Base-by-base conservation (phyloP, 2,329 filamentous ascomycete species). In the Dactylella cylindrospora region DNA sequence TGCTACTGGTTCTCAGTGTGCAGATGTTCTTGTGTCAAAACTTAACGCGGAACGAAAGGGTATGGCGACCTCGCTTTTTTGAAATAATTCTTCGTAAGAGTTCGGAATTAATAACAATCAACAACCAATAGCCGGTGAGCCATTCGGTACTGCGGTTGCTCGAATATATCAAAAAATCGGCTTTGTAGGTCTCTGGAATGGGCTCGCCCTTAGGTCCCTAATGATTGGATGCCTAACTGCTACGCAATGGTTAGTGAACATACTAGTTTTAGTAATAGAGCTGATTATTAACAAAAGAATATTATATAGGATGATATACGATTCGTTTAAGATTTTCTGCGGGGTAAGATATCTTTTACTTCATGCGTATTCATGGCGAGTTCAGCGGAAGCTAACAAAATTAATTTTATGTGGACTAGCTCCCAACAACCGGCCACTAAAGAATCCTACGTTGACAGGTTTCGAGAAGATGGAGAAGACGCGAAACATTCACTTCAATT, bases 161-260 rank as follows among this genome's bases (percentile, higher is more conserved):
- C 81, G 89, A 36, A 93, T 95, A 69, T 95, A 95, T 76, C 81
- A 79, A 70, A 86, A 94, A 29, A 93, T 94, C 70, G 90, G 90
- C 25, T 94, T 95, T 73, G 69, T 68, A 12, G 90, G 90, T n/a
- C 79, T 96, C 22, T 95, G 90, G 90, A 95, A 94, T 70, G 90
- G 90, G 6, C 76, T 96, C 36, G 85, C 87, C 0, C 86, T 95
- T 43, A 76, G 83, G 69, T 95, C 95, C 70, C 83, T 95, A 70
- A 95, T 95, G 90, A 88, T 94, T 66, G 87, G 85, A 67, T 86
- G 83, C 22, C 73, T 86, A 67, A 94, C 88, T 15, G 88, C 87
- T 59, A 76, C 95, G 64, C 90, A 95, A 76, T 95, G 89, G 89
- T 88, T 94, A n/a, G n/a, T n/a, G n/a, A n/a, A n/a, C n/a, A n/a